Evolutionary conservation across 176 grass and related monocot species (phyloP).

Genomic region (Chloris gayana): DNA sequence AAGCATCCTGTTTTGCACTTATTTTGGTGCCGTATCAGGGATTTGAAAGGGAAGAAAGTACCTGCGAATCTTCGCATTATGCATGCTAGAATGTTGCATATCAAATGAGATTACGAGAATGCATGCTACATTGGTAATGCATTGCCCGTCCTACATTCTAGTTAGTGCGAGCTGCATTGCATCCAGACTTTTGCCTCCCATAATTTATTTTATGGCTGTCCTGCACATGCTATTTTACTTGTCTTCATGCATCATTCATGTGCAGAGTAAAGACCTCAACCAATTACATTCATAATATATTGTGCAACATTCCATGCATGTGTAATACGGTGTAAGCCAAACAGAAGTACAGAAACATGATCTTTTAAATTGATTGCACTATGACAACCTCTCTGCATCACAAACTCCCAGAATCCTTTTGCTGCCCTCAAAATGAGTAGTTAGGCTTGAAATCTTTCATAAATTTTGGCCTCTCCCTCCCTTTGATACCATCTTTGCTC

Average conservation of each 20-base stretch:
- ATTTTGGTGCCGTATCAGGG: not conserved
- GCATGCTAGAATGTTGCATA: slow-evolving; percentile 24
- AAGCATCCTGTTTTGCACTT: too few species aligned
- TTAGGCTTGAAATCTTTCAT: slow-evolving; percentile 65
- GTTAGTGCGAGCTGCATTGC: slow-evolving; percentile 1
- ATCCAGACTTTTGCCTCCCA: slow-evolving; percentile 21
- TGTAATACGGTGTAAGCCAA: slow-evolving; percentile 44
- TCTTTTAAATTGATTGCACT: slow-evolving; percentile 52
- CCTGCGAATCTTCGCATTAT: slow-evolving; percentile 11
- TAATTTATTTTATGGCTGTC: slow-evolving; percentile 20
- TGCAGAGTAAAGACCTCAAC: slow-evolving; percentile 39
- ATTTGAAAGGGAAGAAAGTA: slow-evolving; percentile 15
- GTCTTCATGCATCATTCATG: slow-evolving; percentile 23
- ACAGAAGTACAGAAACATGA: slow-evolving; percentile 50
- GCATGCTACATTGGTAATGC: not conserved
- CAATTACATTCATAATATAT: slow-evolving; percentile 55
- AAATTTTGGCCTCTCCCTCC: slow-evolving; percentile 49
- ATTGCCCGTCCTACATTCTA: slow-evolving; percentile 23
- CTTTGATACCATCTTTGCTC: slow-evolving; percentile 47
- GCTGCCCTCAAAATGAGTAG: slow-evolving; percentile 78
- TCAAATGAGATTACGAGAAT: slow-evolving; percentile 26
- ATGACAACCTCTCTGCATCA: slow-evolving; percentile 46
- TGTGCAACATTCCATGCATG: slow-evolving; percentile 52
- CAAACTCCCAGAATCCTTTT: slow-evolving; percentile 18
- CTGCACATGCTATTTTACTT: slow-evolving; percentile 2